A percentile compares a stretch with the other conserved stretches of the same genome.
phyloP scores from a whole-genome alignment of 352 stramenopile genomes.

The Phytopythium mirpurense region DNA sequence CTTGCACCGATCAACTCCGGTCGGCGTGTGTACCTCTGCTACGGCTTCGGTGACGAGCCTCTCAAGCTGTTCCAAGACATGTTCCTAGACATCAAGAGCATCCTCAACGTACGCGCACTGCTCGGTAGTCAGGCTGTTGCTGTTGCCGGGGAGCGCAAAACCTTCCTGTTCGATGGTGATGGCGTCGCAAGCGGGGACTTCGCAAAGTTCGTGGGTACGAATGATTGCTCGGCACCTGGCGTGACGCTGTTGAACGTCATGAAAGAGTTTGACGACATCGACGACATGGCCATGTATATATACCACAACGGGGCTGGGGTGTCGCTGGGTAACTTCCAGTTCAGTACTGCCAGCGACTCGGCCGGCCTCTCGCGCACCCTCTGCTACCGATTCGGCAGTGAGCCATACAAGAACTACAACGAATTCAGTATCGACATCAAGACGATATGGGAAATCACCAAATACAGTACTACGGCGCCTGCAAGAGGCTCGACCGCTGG shows the following conservation, averaged over 20 bases:
- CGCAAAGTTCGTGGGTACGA: conserved; percentile 49
- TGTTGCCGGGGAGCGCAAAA: conserved; percentile 41
- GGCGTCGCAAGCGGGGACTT: conserved; percentile 50
- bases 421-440: conserved; percentile 55
- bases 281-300: conserved; percentile 66
- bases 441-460: conserved; percentile 34
- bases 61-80: conserved; percentile 38
- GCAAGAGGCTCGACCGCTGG: conserved; percentile 10
- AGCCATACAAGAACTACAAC: conserved; percentile 52
- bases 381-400: conserved; percentile 56
- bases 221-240: conserved; percentile 31
- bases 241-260: conserved; percentile 46
- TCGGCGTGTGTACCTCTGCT: conserved; percentile 53
- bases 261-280: conserved; percentile 58
- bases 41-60: conserved; percentile 54
- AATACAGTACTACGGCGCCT: conserved; percentile 6
- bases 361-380: conserved; percentile 37
- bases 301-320: conserved; percentile 42
- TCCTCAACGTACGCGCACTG: conserved; percentile 44
- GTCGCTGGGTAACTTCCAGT: conserved; percentile 44
- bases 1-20: conserved; percentile 45
- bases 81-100: conserved; percentile 58
- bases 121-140: conserved; percentile 32
- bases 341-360: conserved; percentile 20
- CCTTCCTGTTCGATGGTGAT: conserved; percentile 62